Percentiles rank a stretch among this genome's conserved stretches.
phyloP scores from a whole-genome alignment of 2,329 filamentous ascomycete species.

The Venturia aucupariae region DNA sequence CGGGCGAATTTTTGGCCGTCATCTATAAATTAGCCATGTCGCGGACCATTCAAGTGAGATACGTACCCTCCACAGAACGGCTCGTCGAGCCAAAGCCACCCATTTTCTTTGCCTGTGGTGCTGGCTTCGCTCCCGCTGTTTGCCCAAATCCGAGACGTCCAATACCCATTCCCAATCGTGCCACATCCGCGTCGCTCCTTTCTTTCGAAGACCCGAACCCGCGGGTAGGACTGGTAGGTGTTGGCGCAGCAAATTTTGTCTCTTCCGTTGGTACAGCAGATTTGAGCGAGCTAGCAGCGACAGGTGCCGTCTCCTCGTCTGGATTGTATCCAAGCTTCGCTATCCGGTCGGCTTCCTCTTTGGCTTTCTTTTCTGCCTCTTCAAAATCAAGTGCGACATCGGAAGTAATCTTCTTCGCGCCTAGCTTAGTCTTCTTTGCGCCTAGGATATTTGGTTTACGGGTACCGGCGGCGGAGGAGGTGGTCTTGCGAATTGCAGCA shows the following conservation, averaged over 20 bases:
- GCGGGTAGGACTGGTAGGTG: slow-evolving; percentile 59
- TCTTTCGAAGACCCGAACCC: slow-evolving; percentile 53
- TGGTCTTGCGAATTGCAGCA: slow-evolving; percentile 69
- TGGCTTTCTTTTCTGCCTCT: slow-evolving; percentile 91
- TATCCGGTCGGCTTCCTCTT: slow-evolving; percentile 93
- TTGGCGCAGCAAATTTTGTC: slow-evolving; percentile 61
- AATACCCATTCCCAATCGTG: slow-evolving; percentile 83
- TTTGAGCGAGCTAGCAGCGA: slow-evolving; percentile 17
- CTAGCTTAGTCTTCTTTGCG: slow-evolving; percentile 52
- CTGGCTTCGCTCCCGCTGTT: slow-evolving; percentile 54
- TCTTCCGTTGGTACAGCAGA: slow-evolving; percentile 35
- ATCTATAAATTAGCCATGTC: slow-evolving; percentile 29
- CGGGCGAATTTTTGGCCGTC: slow-evolving; percentile 79
- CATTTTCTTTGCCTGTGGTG: slow-evolving; percentile 57
- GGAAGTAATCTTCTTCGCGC: slow-evolving; percentile 64
- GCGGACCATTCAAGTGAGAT: not conserved
- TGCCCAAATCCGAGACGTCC: slow-evolving; percentile 81
- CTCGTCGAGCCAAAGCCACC: slow-evolving; percentile 79
- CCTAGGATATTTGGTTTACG: slow-evolving; percentile 82
- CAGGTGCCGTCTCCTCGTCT: slow-evolving; percentile 61
- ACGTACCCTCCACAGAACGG: slow-evolving; percentile 57
- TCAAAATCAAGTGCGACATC: slow-evolving; percentile 75
- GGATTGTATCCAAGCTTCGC: slow-evolving; percentile 93
- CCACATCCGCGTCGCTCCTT: slow-evolving; percentile 64
- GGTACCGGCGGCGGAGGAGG: slow-evolving; percentile 47